A percentile compares a stretch with the other conserved stretches of the same genome.
These are phyloP conservation scores for Candida krabiensis DNA, from an alignment of 805 yeast species.

Conservation along the genomic window DNA sequence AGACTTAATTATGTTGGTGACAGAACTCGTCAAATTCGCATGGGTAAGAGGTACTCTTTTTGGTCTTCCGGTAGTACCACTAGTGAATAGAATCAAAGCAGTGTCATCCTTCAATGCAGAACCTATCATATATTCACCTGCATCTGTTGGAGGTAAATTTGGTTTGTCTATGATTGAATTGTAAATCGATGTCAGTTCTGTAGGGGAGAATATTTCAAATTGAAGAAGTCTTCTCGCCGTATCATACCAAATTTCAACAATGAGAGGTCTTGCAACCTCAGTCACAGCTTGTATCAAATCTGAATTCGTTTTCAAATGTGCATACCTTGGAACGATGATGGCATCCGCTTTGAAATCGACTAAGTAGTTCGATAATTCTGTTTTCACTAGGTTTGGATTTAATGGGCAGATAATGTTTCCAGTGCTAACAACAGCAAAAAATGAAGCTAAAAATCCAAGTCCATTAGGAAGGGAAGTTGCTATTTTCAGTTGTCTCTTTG, in stretches of 20 bases:
- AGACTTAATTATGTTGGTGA: slow-evolving; percentile 57
- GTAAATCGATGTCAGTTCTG: slow-evolving; percentile 14
- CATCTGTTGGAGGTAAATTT: slow-evolving; percentile 11
- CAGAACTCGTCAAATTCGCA: slow-evolving; percentile 58
- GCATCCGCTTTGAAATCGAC: slow-evolving; percentile 59
- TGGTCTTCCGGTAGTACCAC: slow-evolving; percentile 77
- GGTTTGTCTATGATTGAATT: slow-evolving; percentile 20
- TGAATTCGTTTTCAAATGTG: slow-evolving; percentile 31
- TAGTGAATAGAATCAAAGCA: slow-evolving; percentile 68
- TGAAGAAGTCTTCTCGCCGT: slow-evolving; percentile 41
- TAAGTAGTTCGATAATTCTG: slow-evolving; percentile 64
- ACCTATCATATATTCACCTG: slow-evolving; percentile 11
- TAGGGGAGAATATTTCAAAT: slow-evolving; percentile 28
- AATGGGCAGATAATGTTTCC: slow-evolving; percentile 67
- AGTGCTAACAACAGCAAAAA: slow-evolving; percentile 56
- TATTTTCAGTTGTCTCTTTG: slow-evolving; percentile 42
- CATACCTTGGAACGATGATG: slow-evolving; percentile 57
- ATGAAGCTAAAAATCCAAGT: slow-evolving; percentile 56
- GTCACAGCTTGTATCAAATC: slow-evolving; percentile 28
- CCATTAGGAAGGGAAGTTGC: slow-evolving; percentile 64
- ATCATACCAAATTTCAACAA: slow-evolving; percentile 55
- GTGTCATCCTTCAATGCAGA: slow-evolving; percentile 39
- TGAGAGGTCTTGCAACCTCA: slow-evolving; percentile 48
- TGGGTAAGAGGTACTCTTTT: slow-evolving; percentile 75
- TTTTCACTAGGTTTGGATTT: slow-evolving; percentile 59